Evolutionary conservation across 306 rosid species (phyloP), one percentile per base, ranked within the genome.

Genomic region (Ochetophila trinervis): DNA sequence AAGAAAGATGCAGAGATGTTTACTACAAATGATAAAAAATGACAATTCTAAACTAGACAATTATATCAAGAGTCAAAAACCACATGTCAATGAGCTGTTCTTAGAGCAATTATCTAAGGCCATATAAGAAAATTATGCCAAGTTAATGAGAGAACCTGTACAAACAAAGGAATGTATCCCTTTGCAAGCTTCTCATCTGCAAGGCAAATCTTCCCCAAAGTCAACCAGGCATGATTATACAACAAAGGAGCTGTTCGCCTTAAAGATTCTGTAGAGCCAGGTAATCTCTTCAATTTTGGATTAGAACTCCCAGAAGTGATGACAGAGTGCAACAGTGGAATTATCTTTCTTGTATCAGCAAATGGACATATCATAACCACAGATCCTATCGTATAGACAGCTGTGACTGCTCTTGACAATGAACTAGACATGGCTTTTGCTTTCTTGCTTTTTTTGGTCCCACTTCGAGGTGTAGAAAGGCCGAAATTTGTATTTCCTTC

Each of bases 131-230:
- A 76, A 60, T 48, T 37, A 49, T 45, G 70, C 45, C 16, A 60
- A 73, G 67, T 20, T 36, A 13, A 58, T 32, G 62, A 53, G 30
- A 77, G 70, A 71, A 92, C 96, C 96, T 89, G 96, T 60, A 85
- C 85, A 84, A 92, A 89, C 42, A 89, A 76, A 69, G 98, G 89
- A 74, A 92, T 89, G 62, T 89, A 92, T 40, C 76, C 77, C 86
- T 92, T 89, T 30, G 98, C 96, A 74, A 84, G 86, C 66, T 89
- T 89, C 67, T 78, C 96, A 56, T 92, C 95, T 70, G 95, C 89
- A 61, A 92, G 92, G 80, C 96, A 92, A 74, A 92, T 87, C 83
- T 92, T 92, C 66, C 96, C 98, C 88, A 92, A 79, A 77, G 93
- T 71, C 68, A 92, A 61, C 98, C 98, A 92, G 58, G 89, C 95